Evolutionary conservation across 2,329 filamentous ascomycete genomes (phyloP), one percentile per base, ranked within the genome.

Genomic region (Daldinia sp.): DNA sequence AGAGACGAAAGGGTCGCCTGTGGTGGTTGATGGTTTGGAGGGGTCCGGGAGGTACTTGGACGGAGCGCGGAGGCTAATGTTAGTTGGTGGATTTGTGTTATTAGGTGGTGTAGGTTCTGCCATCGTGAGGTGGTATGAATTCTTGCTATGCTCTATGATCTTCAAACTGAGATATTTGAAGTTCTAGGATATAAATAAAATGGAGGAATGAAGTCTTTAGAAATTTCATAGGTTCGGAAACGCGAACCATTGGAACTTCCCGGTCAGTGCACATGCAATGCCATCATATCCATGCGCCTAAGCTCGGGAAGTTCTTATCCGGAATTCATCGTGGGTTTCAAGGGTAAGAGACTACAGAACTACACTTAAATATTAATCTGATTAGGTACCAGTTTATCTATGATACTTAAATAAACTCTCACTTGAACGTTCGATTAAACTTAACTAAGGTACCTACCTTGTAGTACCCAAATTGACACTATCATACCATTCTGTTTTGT

Each of bases 41-140:
- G 70, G 57, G 41, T 68, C 61, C 33, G 74, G 6, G 44, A 78
- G 67, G 74, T 88, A 87, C 73, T 85, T 86, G 59, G 85, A 86
- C 0, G 88, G 87, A 7, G 79, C 69, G 58, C 82, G 83, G 18
- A 86, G 76, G 65, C 70, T 77, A 68, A 84, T 78, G 37, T 72
- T 55, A 41, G n/a, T 71, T 4, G 73, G 51, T 39, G 61, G 58
- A 12, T 63, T 54, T 10, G 23, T 42, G 57, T 53, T 39, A 59
- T 53, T 42, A 59, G 50, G 9, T n/a, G 30, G 48, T 18, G 60
- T 56, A 35, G 66, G 54, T 58, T 74, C 71, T 56, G 70, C 28
- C 73, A 75, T 75, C 33, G 15, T 12, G 46, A 41, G 2, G 42
- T 50, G 9, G 13, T n/a, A 20, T 28, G n/a, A 30, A 23, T 6